Base-by-base conservation (phyloP, 768 basidiomycete species). In the Tephrocybe sp. region DNA sequence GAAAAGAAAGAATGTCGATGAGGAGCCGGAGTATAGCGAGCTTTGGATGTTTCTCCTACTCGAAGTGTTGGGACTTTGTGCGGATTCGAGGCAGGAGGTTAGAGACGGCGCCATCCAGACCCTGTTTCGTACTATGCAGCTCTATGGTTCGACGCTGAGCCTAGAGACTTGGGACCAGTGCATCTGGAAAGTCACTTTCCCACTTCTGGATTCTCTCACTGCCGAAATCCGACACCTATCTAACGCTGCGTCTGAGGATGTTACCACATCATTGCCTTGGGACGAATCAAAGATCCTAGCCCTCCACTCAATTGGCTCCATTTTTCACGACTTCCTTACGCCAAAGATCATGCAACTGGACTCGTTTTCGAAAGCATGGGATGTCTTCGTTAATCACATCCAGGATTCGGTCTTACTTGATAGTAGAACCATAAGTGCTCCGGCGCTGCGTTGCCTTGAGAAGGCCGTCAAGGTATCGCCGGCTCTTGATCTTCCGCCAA, bases 21-120 rank as follows among this genome's bases (percentile, higher is more conserved):
- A 83, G 50, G 80, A 84, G 56, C 85, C 84, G 0, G 83, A 85
- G 58, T 93, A 92, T 61, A 91, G 85, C 61, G 81, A 83, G 2
- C 69, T 98, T n/a, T 99, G 96, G 96, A 91, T 97, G 83, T 88
- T 86, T 68, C 79, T 98, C 4, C 73, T 98, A 2, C 72, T 85
- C 5, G 90, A 94, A 65, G 81, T 98, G 2, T 77, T 95, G 3
- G 85, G 85, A 1, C 73, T 98, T 1, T 93, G 91, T 55, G 80
- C 83, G 2, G 96, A 98, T 61, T 62, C 78, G 0, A 80, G 96
- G 26, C 84, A 87, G 17, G 95, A 99, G 64, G 93, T 96, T 0
- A 82, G 95, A 15, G 88, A 90, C 57, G 93, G 93, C 1, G 94
- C 96, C 9, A 95, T 98, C 39, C 94, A 97, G 68, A 98, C 95